Evolutionary conservation across 2,329 filamentous ascomycete species (phyloP).

Genomic region (Mycocentrospora acerina): DNA sequence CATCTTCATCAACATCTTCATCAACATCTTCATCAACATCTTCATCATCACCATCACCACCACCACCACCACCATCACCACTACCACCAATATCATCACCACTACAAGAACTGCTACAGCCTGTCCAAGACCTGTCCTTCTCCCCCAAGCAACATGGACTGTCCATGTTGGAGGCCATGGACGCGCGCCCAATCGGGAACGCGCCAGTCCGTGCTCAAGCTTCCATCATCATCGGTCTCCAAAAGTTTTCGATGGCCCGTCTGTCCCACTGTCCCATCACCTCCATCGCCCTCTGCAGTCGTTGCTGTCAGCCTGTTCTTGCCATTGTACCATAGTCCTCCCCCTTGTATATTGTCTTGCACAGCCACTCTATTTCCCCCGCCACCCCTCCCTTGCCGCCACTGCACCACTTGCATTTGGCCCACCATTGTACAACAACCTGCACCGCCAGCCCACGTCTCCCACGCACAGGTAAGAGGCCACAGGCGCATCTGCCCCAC

Average conservation of each 20-base stretch:
- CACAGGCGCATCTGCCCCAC: too few relatives aligned
- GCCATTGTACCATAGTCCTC: conserved; percentile 32
- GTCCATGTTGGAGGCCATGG: too few relatives aligned
- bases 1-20: too few relatives aligned
- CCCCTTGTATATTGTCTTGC: conserved; percentile 25
- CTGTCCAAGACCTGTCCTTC: too few relatives aligned
- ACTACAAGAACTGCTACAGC: too few relatives aligned
- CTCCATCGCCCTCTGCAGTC: conserved; percentile 19
- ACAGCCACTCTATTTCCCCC: conserved; percentile 36
- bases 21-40: too few relatives aligned
- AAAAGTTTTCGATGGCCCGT: conserved; percentile 16
- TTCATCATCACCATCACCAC: too few relatives aligned
- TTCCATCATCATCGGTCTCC: conserved; percentile 10
- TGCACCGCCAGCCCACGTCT: neutral
- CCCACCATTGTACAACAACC: conserved; percentile 11
- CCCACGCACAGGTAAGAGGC: conserved; percentile 4
- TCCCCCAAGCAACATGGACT: too few relatives aligned
- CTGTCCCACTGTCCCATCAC: conserved; percentile 15
- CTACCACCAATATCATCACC: too few relatives aligned
- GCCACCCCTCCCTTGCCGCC: conserved; percentile 12
- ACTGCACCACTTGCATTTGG: conserved; percentile 2
- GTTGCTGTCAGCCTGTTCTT: conserved; percentile 5
- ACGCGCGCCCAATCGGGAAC: neutral
- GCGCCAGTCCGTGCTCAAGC: conserved; percentile 21
- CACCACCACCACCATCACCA: too few relatives aligned